A percentile compares a stretch with the other conserved stretches of the same genome.
These are phyloP conservation scores for Cyberlindnera xishuangbannaensis DNA, from an alignment of 805 yeast species.

Conservation along the genomic window DNA sequence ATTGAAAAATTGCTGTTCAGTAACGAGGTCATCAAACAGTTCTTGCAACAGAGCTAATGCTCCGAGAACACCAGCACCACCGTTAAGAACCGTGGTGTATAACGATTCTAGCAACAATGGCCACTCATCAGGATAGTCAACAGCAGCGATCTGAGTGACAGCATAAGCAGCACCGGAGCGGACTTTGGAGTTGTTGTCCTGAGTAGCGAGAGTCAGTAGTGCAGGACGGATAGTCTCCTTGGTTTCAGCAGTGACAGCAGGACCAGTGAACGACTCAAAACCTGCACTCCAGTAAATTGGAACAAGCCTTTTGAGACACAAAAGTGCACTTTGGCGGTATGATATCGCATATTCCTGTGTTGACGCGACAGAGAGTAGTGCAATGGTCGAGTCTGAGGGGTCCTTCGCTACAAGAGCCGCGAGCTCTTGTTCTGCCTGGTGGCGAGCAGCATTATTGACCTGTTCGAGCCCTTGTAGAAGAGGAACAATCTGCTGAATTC, in stretches of 20 bases:
- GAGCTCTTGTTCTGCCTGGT: conserved; percentile 30
- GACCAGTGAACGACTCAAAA: conserved; percentile 67
- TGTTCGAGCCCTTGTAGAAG: conserved; percentile 30
- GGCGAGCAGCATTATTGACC: conserved; percentile 34
- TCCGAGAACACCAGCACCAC: conserved; percentile 14
- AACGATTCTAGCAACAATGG: conserved; percentile 55
- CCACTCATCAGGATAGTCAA: conserved; percentile 96
- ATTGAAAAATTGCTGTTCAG: conserved; percentile 82
- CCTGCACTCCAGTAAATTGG: conserved; percentile 81
- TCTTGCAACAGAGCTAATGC: conserved; percentile 53
- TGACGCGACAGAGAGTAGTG: conserved; percentile 38
- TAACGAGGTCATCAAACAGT: conserved; percentile 76
- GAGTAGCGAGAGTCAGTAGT: conserved; percentile 41
- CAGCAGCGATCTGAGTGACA: conserved; percentile 77
- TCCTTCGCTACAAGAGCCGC: conserved; percentile 35
- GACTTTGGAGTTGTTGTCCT: conserved; percentile 50
- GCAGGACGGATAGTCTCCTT: conserved; percentile 46
- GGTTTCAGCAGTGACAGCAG: conserved; percentile 47
- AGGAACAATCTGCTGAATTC: conserved; percentile 5
- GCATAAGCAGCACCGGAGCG: conserved; percentile 66
- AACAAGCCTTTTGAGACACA: conserved; percentile 62
- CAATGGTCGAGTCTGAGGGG: conserved; percentile 42
- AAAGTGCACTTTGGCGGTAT: conserved; percentile 55
- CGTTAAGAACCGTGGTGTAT: conserved; percentile 33
- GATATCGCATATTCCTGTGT: conserved; percentile 27